These are phyloP conservation scores for Trametes pubescens DNA, from an alignment of 1,284 basidiomycete genomes.

Conservation along the genomic window DNA sequence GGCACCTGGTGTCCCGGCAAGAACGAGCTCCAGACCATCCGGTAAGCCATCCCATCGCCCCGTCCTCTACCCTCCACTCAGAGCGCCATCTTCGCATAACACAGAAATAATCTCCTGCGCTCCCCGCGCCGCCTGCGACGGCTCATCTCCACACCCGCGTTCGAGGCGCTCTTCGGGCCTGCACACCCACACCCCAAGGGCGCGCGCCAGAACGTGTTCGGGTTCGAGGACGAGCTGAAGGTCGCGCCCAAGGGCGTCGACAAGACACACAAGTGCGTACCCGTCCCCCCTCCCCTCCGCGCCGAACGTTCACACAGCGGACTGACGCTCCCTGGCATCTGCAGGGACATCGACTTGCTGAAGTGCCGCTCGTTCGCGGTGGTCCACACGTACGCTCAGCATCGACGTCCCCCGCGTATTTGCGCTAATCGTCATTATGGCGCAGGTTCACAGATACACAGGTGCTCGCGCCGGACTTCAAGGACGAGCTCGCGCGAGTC, in stretches of 20 bases:
- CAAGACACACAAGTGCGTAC: slow-evolving; percentile 76
- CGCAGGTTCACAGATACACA: slow-evolving; percentile 81
- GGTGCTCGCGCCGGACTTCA: slow-evolving; percentile 74
- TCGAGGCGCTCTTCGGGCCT: slow-evolving; percentile 78
- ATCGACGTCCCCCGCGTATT: background rate
- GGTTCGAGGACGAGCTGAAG: slow-evolving; percentile 83
- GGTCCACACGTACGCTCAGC: slow-evolving; percentile 56
- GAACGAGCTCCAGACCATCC: slow-evolving; percentile 78
- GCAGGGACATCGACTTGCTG: slow-evolving; percentile 85
- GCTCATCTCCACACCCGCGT: slow-evolving; percentile 69
- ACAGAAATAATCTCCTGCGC: slow-evolving; percentile 69
- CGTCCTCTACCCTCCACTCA: background rate
- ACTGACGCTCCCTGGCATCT: background rate
- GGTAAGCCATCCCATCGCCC: slow-evolving; percentile 50
- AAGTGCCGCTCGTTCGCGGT: slow-evolving; percentile 86
- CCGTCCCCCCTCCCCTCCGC: background rate
- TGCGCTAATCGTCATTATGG: background rate
- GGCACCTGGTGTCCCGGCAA: slow-evolving; percentile 88
- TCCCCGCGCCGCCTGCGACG: slow-evolving; percentile 71
- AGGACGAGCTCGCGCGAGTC: slow-evolving; percentile 64
- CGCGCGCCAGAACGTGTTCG: slow-evolving; percentile 77
- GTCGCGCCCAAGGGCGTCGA: slow-evolving; percentile 88
- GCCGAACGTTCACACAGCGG: background rate
- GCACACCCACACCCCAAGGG: slow-evolving; percentile 70
- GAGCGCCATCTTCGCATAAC: too few species aligned